Evolutionary conservation across 805 yeast species (phyloP), one percentile per base, ranked within the genome.

Genomic region (Ogataea naganishii): DNA sequence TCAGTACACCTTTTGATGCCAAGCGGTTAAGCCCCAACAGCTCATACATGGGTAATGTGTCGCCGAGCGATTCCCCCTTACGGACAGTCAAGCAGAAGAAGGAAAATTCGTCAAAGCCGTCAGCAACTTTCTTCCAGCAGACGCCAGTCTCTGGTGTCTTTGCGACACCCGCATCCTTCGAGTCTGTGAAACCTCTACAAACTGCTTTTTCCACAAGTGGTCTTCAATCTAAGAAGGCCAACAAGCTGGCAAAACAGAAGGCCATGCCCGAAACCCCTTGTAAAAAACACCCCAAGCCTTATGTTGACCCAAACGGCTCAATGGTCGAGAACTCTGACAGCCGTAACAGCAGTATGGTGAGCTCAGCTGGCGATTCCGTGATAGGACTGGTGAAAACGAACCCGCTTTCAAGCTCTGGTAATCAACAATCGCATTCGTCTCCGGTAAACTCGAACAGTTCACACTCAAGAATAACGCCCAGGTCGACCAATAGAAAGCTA

Each of bases 161-260:
- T 33, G 44, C 53, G 20, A 68, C 78, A 1, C 76, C 80, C 2
- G 72, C 66, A 23, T 61, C 69, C 11, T 82, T 78, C 53, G 70
- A 74, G 39, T 71, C 74, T 27, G 92, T 81, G 14, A 81, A 80
- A 47, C 95, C 95, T 3, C 63, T 84, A 23, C 94, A 83, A 49
- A 78, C 88, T 0, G 95, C 92, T 11, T 84, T 84, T 53, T 66
- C 73, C 49, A 70, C 88, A 3, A 60, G 82, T 0, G 95, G 95
- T 0, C 57, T 84, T 20, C 53, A 77, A 35, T 72, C 80, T 22
- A 76, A 76, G 50, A 62, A 80, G 55, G 60, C 75, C 26, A 36
- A 54, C 53, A n/a, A 18, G 10, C 14, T 14, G n/a, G 38, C 40
- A 6, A 35, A 30, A 6, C 28, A 38, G 7, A 51, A 61, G 20